These are phyloP conservation scores for Yarrowia phangngaensis DNA, from an alignment of 805 yeast species.

Conservation along the genomic window DNA sequence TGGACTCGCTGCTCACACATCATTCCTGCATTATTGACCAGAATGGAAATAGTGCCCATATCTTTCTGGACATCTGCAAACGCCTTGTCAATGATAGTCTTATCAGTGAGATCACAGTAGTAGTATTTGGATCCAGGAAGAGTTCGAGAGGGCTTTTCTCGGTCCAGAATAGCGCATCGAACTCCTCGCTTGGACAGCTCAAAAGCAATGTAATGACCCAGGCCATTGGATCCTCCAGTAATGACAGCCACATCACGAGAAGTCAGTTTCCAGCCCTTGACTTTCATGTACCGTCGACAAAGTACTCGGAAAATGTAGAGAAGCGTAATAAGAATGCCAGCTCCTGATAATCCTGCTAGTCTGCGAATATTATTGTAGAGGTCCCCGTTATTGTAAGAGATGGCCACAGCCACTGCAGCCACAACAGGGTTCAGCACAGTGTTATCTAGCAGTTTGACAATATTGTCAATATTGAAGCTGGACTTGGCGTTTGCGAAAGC, in stretches of 20 bases:
- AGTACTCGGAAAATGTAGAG: slow-evolving; percentile 25
- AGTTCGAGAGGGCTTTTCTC: slow-evolving; percentile 43
- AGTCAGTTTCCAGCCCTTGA: slow-evolving; percentile 25
- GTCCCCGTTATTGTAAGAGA: slow-evolving; percentile 24
- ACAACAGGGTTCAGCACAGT: slow-evolving; percentile 22
- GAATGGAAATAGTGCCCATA: slow-evolving; percentile 56
- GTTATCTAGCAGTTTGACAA: slow-evolving; percentile 22
- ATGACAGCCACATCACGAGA: slow-evolving; percentile 58
- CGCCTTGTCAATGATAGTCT: slow-evolving; percentile 43
- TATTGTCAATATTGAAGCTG: slow-evolving; percentile 11
- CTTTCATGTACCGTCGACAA: slow-evolving; percentile 22
- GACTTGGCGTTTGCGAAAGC: slow-evolving; percentile 13
- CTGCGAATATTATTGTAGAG: slow-evolving; percentile 23
- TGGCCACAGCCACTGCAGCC: slow-evolving; percentile 11
- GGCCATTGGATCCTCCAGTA: slow-evolving; percentile 82
- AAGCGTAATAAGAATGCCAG: slow-evolving; percentile 6
- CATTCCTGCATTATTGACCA: slow-evolving; percentile 75
- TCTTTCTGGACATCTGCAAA: slow-evolving; percentile 34
- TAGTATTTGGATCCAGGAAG: slow-evolving; percentile 41
- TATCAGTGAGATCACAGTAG: slow-evolving; percentile 58
- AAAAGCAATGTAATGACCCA: slow-evolving; percentile 65
- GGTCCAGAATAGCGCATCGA: slow-evolving; percentile 62
- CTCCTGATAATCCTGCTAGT: slow-evolving; percentile 21
- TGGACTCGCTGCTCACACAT: slow-evolving; percentile 54
- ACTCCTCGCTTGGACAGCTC: slow-evolving; percentile 46